Evolutionary conservation across 2,329 filamentous ascomycete genomes (phyloP).

Genomic region (Xylariaceae sp.): DNA sequence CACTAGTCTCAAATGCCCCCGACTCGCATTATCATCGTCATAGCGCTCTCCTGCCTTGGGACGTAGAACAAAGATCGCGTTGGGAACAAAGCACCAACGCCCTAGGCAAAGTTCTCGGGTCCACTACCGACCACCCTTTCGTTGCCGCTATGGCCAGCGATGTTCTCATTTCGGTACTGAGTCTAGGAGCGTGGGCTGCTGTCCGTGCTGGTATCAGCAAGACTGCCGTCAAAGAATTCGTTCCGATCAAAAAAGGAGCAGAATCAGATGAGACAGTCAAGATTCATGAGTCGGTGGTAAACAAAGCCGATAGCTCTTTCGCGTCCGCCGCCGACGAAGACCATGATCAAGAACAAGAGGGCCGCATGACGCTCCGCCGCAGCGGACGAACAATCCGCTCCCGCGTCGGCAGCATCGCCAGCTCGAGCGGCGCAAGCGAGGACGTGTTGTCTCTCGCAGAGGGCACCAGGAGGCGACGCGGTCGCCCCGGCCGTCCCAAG

Average conservation of each 20-base stretch:
- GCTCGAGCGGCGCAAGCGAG: conserved; percentile 20
- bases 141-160: conserved; percentile 56
- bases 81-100: conserved; percentile 45
- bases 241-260: neutral
- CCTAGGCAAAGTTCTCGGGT: conserved; percentile 43
- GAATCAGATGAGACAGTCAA: conserved; percentile 2
- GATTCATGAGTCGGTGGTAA: conserved; percentile 9
- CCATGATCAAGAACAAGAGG: conserved; percentile 14
- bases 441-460: conserved; percentile 3
- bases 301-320: too few relatives aligned
- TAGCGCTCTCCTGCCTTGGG: conserved; percentile 43
- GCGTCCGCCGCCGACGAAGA: too few relatives aligned
- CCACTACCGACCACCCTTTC: conserved; percentile 53
- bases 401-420: conserved; percentile 22
- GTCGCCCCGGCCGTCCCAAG: conserved; percentile 21
- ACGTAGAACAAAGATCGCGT: conserved; percentile 40
- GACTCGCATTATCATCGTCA: conserved; percentile 46
- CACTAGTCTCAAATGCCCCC: conserved; percentile 45
- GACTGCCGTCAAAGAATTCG: neutral
- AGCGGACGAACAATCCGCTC: conserved; percentile 16
- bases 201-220: conserved; percentile 34
- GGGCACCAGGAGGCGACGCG: conserved; percentile 15
- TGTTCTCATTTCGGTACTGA: conserved; percentile 51
- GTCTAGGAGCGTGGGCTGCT: conserved; percentile 56
- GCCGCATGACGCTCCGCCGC: conserved; percentile 21